These are phyloP conservation scores for Alternaria atra DNA, from an alignment of 2,329 filamentous ascomycete species.

Conservation along the genomic window DNA sequence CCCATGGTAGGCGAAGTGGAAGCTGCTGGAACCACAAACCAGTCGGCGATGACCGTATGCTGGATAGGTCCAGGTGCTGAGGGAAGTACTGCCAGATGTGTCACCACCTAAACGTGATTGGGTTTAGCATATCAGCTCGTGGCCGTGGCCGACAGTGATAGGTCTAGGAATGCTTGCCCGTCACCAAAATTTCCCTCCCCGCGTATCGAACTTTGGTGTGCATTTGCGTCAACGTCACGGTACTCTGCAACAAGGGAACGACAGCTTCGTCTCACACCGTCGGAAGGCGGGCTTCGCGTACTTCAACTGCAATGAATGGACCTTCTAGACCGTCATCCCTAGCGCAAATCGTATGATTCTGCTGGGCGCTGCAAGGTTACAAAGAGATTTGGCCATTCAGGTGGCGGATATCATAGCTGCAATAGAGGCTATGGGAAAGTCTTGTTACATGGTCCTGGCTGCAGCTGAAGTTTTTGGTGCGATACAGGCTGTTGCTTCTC, in stretches of 20 bases:
- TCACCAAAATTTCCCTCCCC: neutral
- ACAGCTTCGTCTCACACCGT: conserved; percentile 6
- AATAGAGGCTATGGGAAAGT: neutral
- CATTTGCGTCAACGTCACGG: conserved; percentile 2
- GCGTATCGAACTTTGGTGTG: neutral
- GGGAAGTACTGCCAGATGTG: neutral
- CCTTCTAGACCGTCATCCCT: neutral
- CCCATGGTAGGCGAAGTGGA: neutral
- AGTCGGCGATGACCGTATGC: conserved; percentile 1
- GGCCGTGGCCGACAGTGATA: neutral
- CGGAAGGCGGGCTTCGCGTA: neutral
- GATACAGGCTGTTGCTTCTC: neutral
- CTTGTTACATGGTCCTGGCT: neutral
- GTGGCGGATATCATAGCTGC: conserved; percentile 6
- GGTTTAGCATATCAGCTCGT: neutral
- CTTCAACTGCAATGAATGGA: neutral
- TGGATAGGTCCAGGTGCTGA: neutral
- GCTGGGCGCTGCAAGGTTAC: conserved; percentile 4
- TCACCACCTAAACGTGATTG: neutral
- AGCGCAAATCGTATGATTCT: neutral
- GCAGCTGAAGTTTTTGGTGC: conserved; percentile 4
- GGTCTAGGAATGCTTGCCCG: neutral
- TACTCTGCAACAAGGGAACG: conserved; percentile 10
- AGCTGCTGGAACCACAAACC: neutral
- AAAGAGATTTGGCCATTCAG: neutral